Evolutionary conservation across 805 yeast species (phyloP), one percentile per base, ranked within the genome.

Genomic region (Metschnikowia kunwiensis): DNA sequence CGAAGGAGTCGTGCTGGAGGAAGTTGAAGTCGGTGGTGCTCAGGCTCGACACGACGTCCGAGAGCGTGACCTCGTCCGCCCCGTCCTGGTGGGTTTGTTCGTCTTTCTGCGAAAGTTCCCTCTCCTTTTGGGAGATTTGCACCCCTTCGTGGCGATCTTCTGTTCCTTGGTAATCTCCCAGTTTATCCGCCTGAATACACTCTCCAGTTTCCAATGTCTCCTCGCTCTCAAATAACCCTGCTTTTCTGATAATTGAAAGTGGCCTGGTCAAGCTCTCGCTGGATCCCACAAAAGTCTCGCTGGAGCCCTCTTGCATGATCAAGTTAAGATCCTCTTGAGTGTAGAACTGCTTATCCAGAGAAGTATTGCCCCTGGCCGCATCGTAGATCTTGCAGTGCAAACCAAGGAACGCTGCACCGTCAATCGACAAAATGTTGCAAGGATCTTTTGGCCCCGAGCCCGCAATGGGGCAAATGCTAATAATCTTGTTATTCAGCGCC

Each of bases 361-460:
- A 37, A 5, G 22, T 21, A 17, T 10, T 15, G 19, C 8, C 20
- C 8, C 51, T 43, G 5, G 58, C 54, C 3, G 65, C 62, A 32
- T 58, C 64, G 39, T 59, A 58, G 12, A 65, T 57, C 49, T 58
- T 57, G 22, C 64, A 56, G 47, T 79, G 86, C n/a, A 77, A 57
- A 2, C 84, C 83, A 34, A 79, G 59, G 56, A 68, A 77, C 5
- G 78, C 65, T 3, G 72, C 60, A 0, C 72, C 70, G 51, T 79
- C 85, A 30, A 79, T 65, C 36, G 79, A 74, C 14, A 78, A 44
- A 2, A 79, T 57, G 38, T 63, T 68, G 32, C 58, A 52, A 36
- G 61, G 65, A 15, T 57, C 58, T 5, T 18, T 25, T 11, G 36
- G 23, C 8, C 42, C 42, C 7, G 46, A 29, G 6, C 39, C 42